Percentiles rank a stretch among this genome's conserved stretches.
Conservation (phyloP, 106 monocot genomes). For the Xerophyta viscosa region DNA sequence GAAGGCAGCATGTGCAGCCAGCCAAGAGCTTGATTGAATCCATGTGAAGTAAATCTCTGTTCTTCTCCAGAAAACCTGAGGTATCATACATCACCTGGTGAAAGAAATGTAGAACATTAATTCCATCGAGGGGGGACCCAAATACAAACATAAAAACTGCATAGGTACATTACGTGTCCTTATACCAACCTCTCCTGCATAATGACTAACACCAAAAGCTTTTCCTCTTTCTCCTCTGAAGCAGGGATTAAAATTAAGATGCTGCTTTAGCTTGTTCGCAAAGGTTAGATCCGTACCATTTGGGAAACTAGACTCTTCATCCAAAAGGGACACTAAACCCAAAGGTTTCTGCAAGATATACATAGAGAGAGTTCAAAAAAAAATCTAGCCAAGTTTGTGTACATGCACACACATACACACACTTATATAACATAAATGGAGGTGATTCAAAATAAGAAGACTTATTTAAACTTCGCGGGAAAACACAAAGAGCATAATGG, state of each 20-base stretch:
- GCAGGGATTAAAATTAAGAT: slow-evolving; percentile 72
- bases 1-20: slow-evolving; percentile 68
- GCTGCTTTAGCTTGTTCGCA: slow-evolving; percentile 92
- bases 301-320: slow-evolving; percentile 98
- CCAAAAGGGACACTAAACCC: slow-evolving; percentile 85
- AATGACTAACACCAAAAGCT: slow-evolving; percentile 70
- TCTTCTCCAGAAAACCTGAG: slow-evolving; percentile 90
- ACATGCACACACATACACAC: no score
- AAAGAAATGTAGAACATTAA: slow-evolving; percentile 8
- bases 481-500: no score
- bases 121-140: no score
- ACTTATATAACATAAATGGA: no score
- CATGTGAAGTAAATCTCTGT: slow-evolving; percentile 81
- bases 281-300: slow-evolving; percentile 94
- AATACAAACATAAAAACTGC: not conserved
- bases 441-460: no score
- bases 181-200: slow-evolving; percentile 85
- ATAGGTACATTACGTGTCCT: not conserved
- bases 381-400: no score
- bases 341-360: slow-evolving; percentile 75
- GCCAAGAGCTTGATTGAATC: slow-evolving; percentile 88
- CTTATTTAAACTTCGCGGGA: no score
- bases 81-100: slow-evolving; percentile 82
- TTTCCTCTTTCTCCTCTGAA: slow-evolving; percentile 92
- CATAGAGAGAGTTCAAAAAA: not conserved